These are phyloP conservation scores for Trichoderma arundinaceum DNA, from an alignment of 2,329 filamentous ascomycete species.

Conservation along the genomic window DNA sequence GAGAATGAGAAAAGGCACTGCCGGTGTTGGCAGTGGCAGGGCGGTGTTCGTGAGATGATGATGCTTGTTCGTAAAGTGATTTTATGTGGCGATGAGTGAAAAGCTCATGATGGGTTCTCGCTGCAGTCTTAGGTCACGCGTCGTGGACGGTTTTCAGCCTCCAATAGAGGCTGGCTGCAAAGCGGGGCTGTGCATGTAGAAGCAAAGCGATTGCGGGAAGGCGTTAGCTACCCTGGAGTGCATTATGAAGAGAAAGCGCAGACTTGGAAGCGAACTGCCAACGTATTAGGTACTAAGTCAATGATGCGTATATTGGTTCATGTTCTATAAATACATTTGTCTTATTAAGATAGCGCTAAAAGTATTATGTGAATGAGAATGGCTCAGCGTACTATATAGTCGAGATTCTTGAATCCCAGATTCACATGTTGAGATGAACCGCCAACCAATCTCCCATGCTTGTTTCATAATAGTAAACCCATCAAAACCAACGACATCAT, in stretches of 20 bases:
- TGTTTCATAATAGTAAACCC: neutral
- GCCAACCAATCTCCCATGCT: neutral
- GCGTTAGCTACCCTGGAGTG: neutral
- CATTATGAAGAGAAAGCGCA: neutral
- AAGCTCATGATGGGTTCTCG: neutral
- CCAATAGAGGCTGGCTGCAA: neutral
- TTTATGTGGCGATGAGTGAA: neutral
- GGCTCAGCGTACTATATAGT: neutral
- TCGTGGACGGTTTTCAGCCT: slow-evolving; percentile 17
- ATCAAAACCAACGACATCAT: neutral
- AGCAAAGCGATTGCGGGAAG: neutral
- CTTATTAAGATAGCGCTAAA: neutral
- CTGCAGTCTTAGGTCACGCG: slow-evolving; percentile 18
- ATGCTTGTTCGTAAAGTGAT: neutral
- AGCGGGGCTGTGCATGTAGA: slow-evolving; percentile 1
- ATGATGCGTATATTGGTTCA: too few relatives aligned
- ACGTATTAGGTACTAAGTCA: too few relatives aligned
- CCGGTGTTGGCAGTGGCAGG: neutral
- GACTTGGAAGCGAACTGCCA: too few relatives aligned
- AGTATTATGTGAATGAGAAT: neutral
- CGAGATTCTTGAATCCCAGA: too few relatives aligned
- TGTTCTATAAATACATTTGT: neutral
- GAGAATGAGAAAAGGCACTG: neutral
- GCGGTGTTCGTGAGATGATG: neutral
- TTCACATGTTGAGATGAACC: neutral